Base-by-base conservation (phyloP, 176 grass and related monocot species). In the Phoenix dactylifera region DNA sequence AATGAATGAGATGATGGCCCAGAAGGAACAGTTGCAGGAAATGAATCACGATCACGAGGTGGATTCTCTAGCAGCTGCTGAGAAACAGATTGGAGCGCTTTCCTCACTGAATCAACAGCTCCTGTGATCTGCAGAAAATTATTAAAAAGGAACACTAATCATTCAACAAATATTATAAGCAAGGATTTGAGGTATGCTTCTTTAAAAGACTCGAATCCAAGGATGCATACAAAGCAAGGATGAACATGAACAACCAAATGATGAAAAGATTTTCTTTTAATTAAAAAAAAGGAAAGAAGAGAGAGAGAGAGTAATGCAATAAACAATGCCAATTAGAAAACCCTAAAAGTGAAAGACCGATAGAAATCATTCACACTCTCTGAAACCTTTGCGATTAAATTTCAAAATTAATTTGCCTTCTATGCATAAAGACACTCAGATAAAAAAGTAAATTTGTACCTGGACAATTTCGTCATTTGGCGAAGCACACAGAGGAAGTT, bases 391-490 rank as follows among this genome's bases (percentile, higher is more conserved):
- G 35, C 58, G 10, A 17, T 18, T n/a, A 35, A 32, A 7, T 60
- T 19, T 30, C 24, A 61, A 7, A 55, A 24, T n/a, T 49, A 22
- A 49, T 28, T 60, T 6, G 25, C 28, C 28, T 30, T 1, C 29
- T 9, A 59, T 14, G 67, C 32, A 52, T 55, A 70, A 74, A 60
- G 3, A 12, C 35, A 12, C 35, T 44, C 9, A 44, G 35, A 26
- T 17, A 22, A 59, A 71, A 18, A 4, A 59, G 54, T 72, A 69
- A 69, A 64, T 15, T 12, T 50, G 58, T 79, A 89, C 93, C 84
- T 98, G 93, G 52, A 89, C 80, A 60, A 92, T 76, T 73, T 83
- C 85, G 57, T 98, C 93, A 48, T 80, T 72, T 17, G 59, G 57
- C 55, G 81, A 78, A 19, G 81, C 87, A 77, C 87, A 98, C 35